These are phyloP conservation scores for Fusarium concolor DNA, from an alignment of 2,329 filamentous ascomycete species.

Conservation along the genomic window DNA sequence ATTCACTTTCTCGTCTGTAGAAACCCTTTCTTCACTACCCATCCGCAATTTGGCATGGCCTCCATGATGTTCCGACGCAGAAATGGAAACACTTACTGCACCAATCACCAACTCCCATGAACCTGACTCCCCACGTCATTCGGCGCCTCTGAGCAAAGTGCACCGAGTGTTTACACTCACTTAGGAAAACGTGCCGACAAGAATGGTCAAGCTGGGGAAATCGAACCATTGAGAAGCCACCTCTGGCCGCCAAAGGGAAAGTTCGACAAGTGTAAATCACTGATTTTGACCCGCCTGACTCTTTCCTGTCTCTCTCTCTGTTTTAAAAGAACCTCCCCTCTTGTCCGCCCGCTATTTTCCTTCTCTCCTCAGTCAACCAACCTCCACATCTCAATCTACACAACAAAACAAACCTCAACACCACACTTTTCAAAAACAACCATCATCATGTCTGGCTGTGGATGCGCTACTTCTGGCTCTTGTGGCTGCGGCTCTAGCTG, in stretches of 20 bases:
- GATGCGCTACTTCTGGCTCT: constrained; percentile 55
- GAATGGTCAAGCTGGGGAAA: constrained; percentile 6
- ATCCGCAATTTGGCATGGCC: constrained; percentile 25
- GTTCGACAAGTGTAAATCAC: constrained; percentile 12
- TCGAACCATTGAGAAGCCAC: constrained; percentile 18
- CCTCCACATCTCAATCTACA: constrained; percentile 10
- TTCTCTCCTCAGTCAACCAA: constrained; percentile 25
- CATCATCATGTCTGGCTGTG: constrained; percentile 57
- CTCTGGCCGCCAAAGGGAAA: constrained; percentile 10
- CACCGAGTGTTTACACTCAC: constrained; percentile 22
- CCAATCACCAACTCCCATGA: constrained; percentile 22
- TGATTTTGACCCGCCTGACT: constrained; percentile 25
- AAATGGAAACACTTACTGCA: constrained; percentile 12
- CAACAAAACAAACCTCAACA: constrained; percentile 19
- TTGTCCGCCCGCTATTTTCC: constrained; percentile 14
- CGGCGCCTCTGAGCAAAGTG: constrained; percentile 15
- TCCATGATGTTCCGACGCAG: constrained; percentile 7
- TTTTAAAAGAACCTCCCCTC: constrained; percentile 37
- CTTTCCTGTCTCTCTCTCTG: not conserved
- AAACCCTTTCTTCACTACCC: not conserved
- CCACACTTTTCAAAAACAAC: constrained; percentile 15
- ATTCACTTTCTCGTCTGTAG: not conserved
- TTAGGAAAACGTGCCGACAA: constrained; percentile 20
- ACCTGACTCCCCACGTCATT: constrained; percentile 35
- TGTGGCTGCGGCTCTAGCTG: constrained; percentile 58